Evolutionary conservation across 306 rosid genomes (phyloP).

Genomic region (Canavalia gladiata): DNA sequence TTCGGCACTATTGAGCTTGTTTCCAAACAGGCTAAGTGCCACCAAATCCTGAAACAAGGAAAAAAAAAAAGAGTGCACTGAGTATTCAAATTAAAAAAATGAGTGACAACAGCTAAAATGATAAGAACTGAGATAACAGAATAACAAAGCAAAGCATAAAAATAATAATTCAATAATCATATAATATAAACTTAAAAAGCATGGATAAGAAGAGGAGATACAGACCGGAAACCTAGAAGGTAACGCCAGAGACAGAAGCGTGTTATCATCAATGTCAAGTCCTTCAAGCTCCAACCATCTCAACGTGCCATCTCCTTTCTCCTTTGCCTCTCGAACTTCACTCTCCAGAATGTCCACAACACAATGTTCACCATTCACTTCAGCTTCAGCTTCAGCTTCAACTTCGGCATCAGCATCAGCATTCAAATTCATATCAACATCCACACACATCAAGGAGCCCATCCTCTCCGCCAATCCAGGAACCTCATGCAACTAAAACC

Average conservation of each 20-base stretch:
- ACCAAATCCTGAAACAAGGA: constrained; percentile 68
- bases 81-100: constrained; percentile 18
- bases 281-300: constrained; percentile 95
- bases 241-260: constrained; percentile 67
- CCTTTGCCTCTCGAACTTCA: constrained; percentile 62
- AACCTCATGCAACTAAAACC: constrained; percentile 74
- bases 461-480: constrained; percentile 93
- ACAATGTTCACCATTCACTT: constrained; percentile 46
- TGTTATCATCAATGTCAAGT: constrained; percentile 76
- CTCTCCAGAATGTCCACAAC: constrained; percentile 63
- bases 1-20: constrained; percentile 67
- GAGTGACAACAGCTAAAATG: background rate
- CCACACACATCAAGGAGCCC: constrained; percentile 89
- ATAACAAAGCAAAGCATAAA: background rate
- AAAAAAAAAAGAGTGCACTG: background rate
- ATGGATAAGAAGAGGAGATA: background rate
- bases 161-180: background rate
- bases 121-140: constrained; percentile 10
- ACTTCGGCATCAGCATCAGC: constrained; percentile 57
- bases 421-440: constrained; percentile 57
- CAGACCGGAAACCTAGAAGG: constrained; percentile 76
- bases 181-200: constrained; percentile 2
- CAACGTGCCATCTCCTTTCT: constrained; percentile 58
- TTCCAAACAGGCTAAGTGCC: constrained; percentile 84
- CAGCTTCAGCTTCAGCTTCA: constrained; percentile 66